Base-by-base conservation (phyloP, 495 filamentous ascomycete genomes). In the Bryoglossum gracile region DNA sequence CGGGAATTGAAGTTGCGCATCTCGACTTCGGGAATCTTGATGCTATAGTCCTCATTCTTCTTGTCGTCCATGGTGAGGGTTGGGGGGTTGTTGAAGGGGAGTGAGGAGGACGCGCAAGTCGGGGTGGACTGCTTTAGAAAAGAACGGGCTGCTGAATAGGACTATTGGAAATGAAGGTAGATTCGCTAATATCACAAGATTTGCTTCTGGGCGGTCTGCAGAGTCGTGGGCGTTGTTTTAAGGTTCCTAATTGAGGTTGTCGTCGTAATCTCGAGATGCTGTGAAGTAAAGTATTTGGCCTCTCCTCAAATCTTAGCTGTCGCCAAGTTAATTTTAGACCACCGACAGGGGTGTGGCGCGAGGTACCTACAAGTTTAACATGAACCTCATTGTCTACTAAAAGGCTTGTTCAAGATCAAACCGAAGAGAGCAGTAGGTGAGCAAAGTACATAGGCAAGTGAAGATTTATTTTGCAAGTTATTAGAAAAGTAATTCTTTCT, bases 1-100 rank as follows among this genome's bases (percentile, higher is more conserved):
- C 62, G 62, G 64, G 58, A 71, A 16, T 37, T 76, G 57, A 73
- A 76, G 38, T 68, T 56, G 41, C 73, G 78, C 67, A 79, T 72
- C 62, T 87, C 81, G 54, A 75, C 67, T 47, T 76, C 74, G 55
- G 77, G 72, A 75, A 87, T 83, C 63, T 89, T 77, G 62, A 89
- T 74, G 37, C 77, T 68, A 59, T 82, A 84, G 57, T 88, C 84
- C 46, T 62, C 59, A 46, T 55, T 54, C 51, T 58, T 62, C 53
- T 62, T 62, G 55, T 52, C 42, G 26, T 56, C 59, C 59, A 62
- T 62, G 14, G 30, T 36, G 10, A 13, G 34, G 23, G 28, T 40
- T 16, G 16, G 18, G 28, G 39, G 30, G 37, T 46, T 24, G 33
- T 14, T 28, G 3, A 37, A 14, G 24, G 23, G 33, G 36, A 6